A percentile compares a stretch with the other conserved stretches of the same genome.
These are phyloP conservation scores for Colletotrichum cereale DNA, from an alignment of 2,329 filamentous ascomycete species.

Conservation along the genomic window DNA sequence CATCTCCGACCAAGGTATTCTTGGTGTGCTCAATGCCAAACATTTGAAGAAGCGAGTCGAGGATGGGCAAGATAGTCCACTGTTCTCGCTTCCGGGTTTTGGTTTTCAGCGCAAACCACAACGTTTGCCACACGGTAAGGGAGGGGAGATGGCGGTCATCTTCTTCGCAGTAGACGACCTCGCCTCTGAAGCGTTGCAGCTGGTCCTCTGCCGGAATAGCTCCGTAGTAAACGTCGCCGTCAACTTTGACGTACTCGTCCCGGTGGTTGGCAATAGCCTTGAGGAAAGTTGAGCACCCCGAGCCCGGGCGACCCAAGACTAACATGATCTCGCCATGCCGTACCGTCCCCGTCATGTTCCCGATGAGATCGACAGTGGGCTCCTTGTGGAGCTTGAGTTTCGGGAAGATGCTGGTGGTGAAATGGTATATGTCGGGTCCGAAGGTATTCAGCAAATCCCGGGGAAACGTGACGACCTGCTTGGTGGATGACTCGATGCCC, in stretches of 20 bases:
- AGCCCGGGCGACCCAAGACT: slow-evolving; percentile 76
- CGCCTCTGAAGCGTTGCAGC: slow-evolving; percentile 76
- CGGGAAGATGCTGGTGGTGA: slow-evolving; percentile 62
- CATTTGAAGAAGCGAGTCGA: slow-evolving; percentile 79
- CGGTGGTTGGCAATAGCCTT: slow-evolving; percentile 81
- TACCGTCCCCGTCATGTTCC: slow-evolving; percentile 51
- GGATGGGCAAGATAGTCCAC: slow-evolving; percentile 75
- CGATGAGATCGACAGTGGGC: slow-evolving; percentile 47
- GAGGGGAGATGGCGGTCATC: slow-evolving; percentile 81
- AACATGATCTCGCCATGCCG: slow-evolving; percentile 55
- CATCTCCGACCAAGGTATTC: slow-evolving; percentile 81
- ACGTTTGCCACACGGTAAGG: slow-evolving; percentile 82
- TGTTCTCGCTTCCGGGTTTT: slow-evolving; percentile 78
- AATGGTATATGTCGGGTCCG: slow-evolving; percentile 80
- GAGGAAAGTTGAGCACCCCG: slow-evolving; percentile 82
- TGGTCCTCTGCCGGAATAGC: slow-evolving; percentile 78
- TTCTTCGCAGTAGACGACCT: slow-evolving; percentile 84
- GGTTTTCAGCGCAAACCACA: slow-evolving; percentile 80
- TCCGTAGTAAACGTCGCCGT: slow-evolving; percentile 79
- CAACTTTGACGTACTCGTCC: slow-evolving; percentile 72
- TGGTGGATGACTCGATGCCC: slow-evolving; percentile 74
- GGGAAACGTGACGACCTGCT: slow-evolving; percentile 79
- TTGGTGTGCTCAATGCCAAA: slow-evolving; percentile 83
- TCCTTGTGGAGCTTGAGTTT: slow-evolving; percentile 43
- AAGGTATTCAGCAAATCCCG: slow-evolving; percentile 83